These are phyloP conservation scores for Ceratobasidium sp. DNA, from an alignment of 1,284 basidiomycete species.

Conservation along the genomic window DNA sequence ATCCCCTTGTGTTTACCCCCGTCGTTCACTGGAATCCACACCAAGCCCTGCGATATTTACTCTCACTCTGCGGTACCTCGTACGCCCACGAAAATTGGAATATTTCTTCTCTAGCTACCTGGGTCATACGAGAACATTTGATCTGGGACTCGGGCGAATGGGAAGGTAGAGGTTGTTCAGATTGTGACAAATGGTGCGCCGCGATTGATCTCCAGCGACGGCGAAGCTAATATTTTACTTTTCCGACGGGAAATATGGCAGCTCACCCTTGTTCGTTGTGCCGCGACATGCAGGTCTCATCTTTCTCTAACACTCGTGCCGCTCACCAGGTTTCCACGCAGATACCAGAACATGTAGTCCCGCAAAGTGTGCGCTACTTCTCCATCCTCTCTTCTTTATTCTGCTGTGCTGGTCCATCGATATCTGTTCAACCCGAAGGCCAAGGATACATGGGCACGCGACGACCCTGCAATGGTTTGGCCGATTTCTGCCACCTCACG, in stretches of 20 bases:
- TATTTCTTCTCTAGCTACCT: no score
- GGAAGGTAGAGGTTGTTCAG: conserved; percentile 81
- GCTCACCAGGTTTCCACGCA: conserved; percentile 53
- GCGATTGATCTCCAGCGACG: conserved; percentile 51
- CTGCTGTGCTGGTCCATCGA: not conserved
- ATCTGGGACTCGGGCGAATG: no score
- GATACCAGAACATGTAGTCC: conserved; percentile 92
- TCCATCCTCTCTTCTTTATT: conserved; percentile 15
- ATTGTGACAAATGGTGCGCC: conserved; percentile 84
- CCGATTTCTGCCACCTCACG: conserved; percentile 82
- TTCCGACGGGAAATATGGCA: conserved; percentile 82
- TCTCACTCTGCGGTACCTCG: no score
- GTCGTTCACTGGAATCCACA: no score
- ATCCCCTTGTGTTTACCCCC: no score
- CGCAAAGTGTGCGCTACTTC: conserved; percentile 78
- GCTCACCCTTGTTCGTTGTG: conserved; percentile 85
- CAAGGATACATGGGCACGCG: conserved; percentile 96
- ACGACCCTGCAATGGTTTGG: conserved; percentile 93
- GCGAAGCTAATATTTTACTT: not conserved
- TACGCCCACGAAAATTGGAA: no score
- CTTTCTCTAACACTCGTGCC: conserved; percentile 5
- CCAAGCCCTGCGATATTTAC: no score
- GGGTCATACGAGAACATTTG: no score
- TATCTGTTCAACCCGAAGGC: conserved; percentile 72
- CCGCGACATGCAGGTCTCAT: conserved; percentile 77